Evolutionary conservation across 805 yeast species (phyloP), one percentile per base, ranked within the genome.

Genomic region (Barnettozyma sucrosica): DNA sequence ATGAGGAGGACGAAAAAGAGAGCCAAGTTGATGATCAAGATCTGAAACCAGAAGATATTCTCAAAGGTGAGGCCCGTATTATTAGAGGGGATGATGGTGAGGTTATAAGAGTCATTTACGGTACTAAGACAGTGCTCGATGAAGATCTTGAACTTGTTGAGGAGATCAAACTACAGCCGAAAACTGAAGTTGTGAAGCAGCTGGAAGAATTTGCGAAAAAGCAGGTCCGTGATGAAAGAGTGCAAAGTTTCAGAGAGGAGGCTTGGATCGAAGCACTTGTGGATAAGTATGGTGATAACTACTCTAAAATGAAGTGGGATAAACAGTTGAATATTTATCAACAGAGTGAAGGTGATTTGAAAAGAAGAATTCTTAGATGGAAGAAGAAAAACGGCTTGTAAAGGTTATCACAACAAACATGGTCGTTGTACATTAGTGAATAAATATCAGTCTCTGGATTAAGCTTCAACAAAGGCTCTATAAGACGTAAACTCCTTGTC

Each of bases 291-390:
- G 97, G 97, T 16, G 95, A 89, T 55, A 84, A 93, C 64, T 89
- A 81, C 63, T 83, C 76, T 41, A 86, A 82, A 57, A 93, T 93
- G 99, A 84, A 80, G 64, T 85, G 95, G 86, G 99, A 93, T 65
- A 79, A 77, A 66, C 85, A 85, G 65, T 72, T 90, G 52, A 92
- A 92, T 65, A 77, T 83, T 2, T 78, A 75, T 66, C 97, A 90
- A 68, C 89, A 86, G 64, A 76, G 86, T 51, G 82, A 81, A n/a
- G 95, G 95, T 24, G 95, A 89, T 58, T 69, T 92, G 56, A 83
- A 76, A 66, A 79, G 78, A 65, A 79, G 93, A 62, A 71, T 92
- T 40, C 59, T 55, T 19, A 83, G 79, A 64, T 88, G 95, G 92
- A 81, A 80, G 63, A 74, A 75, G 62, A 55, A 62, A 41, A 66